These are phyloP conservation scores for Bifiguratus adelaidae DNA, from an alignment of 192 early-diverging fungal species.

Conservation along the genomic window DNA sequence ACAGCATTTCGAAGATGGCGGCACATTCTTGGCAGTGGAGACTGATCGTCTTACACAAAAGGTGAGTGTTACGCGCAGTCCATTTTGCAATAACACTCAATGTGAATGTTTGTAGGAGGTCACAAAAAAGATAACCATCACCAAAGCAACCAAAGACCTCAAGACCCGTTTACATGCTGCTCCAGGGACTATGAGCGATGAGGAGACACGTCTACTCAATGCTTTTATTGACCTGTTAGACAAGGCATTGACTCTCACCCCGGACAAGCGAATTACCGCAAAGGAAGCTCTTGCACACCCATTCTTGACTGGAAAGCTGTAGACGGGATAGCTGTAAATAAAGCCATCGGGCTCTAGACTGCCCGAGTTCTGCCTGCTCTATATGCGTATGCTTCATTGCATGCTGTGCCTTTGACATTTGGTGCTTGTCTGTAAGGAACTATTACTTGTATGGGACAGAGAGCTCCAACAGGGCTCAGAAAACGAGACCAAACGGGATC, in stretches of 20 bases:
- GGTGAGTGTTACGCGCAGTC: slow-evolving; percentile 4
- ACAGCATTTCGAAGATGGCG: slow-evolving; percentile 83
- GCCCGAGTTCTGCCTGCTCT: too few species aligned
- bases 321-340: not conserved
- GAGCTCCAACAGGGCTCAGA: too few species aligned
- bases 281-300: slow-evolving; percentile 82
- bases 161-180: slow-evolving; percentile 46
- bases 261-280: slow-evolving; percentile 82
- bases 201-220: slow-evolving; percentile 44
- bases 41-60: slow-evolving; percentile 50
- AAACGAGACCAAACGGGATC: too few species aligned
- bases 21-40: slow-evolving; percentile 52
- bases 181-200: slow-evolving; percentile 40
- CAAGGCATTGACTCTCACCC: slow-evolving; percentile 69
- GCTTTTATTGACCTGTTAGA: slow-evolving; percentile 82
- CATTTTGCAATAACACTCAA: not conserved
- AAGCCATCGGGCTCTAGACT: too few species aligned
- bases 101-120: slow-evolving; percentile 35
- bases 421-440: too few species aligned
- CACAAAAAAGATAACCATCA: slow-evolving; percentile 49
- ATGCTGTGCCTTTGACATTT: too few species aligned
- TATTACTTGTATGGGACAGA: too few species aligned
- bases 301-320: slow-evolving; percentile 52
- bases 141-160: slow-evolving; percentile 61
- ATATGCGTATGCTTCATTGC: too few species aligned